These are phyloP conservation scores for Centella asiatica DNA, from an alignment of 129 eudicot species.

Conservation along the genomic window DNA sequence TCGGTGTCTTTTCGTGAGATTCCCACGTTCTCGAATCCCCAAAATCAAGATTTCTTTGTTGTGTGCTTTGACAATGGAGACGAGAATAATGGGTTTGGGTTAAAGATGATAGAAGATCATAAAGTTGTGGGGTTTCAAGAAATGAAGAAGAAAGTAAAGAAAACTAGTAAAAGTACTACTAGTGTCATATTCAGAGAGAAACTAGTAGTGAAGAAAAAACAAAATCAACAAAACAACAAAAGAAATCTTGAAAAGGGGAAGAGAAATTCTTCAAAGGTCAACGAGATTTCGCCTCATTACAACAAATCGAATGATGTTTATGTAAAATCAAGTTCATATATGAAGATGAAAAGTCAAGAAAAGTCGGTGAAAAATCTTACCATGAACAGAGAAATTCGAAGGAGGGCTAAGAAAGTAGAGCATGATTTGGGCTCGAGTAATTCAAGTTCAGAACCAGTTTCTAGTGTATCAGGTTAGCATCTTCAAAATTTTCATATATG, in stretches of 20 bases:
- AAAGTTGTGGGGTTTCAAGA: background rate
- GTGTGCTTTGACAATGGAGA: conserved; percentile 15
- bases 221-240: conserved; percentile 4
- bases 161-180: background rate
- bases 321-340: conserved; percentile 6
- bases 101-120: background rate
- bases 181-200: background rate
- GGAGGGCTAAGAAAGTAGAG: background rate
- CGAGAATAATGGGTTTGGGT: background rate
- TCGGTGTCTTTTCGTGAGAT: conserved; percentile 37
- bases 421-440: background rate
- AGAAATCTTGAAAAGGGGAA: background rate
- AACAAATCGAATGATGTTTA: conserved; percentile 9
- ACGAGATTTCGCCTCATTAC: background rate
- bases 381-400: conserved; percentile 6
- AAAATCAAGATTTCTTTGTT: conserved; percentile 1
- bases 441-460: conserved; percentile 13
- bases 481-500: background rate
- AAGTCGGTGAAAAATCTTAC: conserved; percentile 1
- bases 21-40: conserved; percentile 10
- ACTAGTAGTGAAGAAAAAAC: conserved; percentile 10
- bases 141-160: background rate
- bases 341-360: conserved; percentile 11
- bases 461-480: conserved; percentile 19
- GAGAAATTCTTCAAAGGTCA: background rate